Base-by-base conservation (phyloP, 1,139 yeast genomes). In the Candida tropicalis region DNA sequence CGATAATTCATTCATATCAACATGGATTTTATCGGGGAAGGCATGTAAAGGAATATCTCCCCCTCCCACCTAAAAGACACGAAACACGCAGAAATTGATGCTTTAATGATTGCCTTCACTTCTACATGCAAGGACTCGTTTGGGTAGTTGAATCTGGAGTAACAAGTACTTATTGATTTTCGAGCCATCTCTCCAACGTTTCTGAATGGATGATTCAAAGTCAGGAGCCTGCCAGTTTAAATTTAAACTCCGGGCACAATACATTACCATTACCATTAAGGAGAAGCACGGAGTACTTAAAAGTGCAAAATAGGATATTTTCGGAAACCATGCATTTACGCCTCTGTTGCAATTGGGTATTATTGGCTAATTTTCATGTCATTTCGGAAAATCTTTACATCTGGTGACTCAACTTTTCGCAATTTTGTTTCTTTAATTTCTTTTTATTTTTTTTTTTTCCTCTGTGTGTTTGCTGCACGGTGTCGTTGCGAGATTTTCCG, bases 341-440 rank as follows among this genome's bases (percentile, higher is more conserved):
- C 25, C 25, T n/a, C 10, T n/a, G 4, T 5, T n/a, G 8, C 10
- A 18, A n/a, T 10, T 18, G 6, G 6, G 25, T 32, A n/a, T 18
- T 8, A 32, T 32, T 32, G 35, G 35, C 24, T 32, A n/a, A 32
- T 32, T 20, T 11, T 18, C 13, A 18, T 5, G 15, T 18, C 8
- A 20, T 32, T 18, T 32, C 35, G 35, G 35, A 32, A 32, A 32
- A 32, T 32, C 10, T 18, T 7, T n/a, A 20, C 35, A n/a, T 32
- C 35, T 32, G 35, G 35, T 32, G 35, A 32, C 35, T 32, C 35
- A 32, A 32, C 9, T 32, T 32, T 32, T 6, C 5, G 3, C 11
- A 16, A 9, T 29, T 29, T 20, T 20, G 4, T 20, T 20, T 6
- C 23, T 20, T 20, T 20, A 6, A 4, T 26, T n/a, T 26, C 29